Percentiles rank a stretch among this genome's conserved stretches.
Evolutionary conservation across 2,329 filamentous ascomycete genomes (phyloP).

Genomic region (Paracoccidioides brasiliensis): DNA sequence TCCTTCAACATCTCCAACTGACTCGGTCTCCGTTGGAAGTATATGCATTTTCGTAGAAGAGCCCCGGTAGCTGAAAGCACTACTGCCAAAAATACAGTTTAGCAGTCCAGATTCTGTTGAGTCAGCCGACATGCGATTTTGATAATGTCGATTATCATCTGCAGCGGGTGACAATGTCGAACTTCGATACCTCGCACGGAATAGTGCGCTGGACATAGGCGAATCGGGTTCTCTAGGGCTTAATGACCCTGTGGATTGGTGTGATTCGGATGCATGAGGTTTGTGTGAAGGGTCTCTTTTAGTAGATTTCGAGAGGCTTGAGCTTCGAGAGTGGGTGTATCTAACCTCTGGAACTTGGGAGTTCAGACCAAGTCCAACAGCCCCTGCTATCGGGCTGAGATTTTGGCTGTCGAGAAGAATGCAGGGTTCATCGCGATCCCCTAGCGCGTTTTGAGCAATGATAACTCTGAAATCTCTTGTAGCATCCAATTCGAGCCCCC

Average conservation of each 20-base stretch:
- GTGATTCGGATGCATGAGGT: slow-evolving; percentile 25
- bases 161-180: slow-evolving; percentile 31
- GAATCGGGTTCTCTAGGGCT: slow-evolving; percentile 17
- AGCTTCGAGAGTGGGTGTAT: slow-evolving; percentile 25
- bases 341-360: slow-evolving; percentile 20
- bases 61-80: slow-evolving; percentile 44
- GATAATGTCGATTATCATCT: slow-evolving; percentile 22
- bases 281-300: slow-evolving; percentile 20
- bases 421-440: slow-evolving; percentile 34
- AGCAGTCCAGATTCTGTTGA: slow-evolving; percentile 40
- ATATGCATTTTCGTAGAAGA: slow-evolving; percentile 50
- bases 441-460: slow-evolving; percentile 36
- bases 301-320: slow-evolving; percentile 24
- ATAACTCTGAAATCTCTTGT: slow-evolving; percentile 34
- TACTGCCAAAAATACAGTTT: slow-evolving; percentile 49
- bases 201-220: slow-evolving; percentile 26
- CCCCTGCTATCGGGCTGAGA: slow-evolving; percentile 14
- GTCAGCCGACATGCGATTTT: slow-evolving; percentile 30
- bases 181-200: slow-evolving; percentile 31
- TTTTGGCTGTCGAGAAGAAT: slow-evolving; percentile 33
- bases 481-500: slow-evolving; percentile 33
- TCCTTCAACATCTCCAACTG: slow-evolving; percentile 14
- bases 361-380: slow-evolving; percentile 25
- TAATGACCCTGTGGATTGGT: slow-evolving; percentile 4
- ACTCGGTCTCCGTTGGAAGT: slow-evolving; percentile 32